These are phyloP conservation scores for Ailanthus altissimus DNA, from an alignment of 345 rosid species.

Conservation along the genomic window DNA sequence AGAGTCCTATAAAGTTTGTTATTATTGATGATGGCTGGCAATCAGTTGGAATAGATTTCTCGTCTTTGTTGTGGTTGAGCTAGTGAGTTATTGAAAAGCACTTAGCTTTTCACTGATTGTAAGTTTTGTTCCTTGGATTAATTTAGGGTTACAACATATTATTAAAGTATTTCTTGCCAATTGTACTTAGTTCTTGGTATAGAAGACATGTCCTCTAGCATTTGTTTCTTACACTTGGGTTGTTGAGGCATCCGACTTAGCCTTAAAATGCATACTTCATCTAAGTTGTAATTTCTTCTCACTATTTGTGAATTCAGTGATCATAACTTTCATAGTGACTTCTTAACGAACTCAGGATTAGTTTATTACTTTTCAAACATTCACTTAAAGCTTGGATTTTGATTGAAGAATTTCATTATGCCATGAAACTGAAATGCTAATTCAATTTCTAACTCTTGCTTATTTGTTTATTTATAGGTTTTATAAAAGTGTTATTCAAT, in stretches of 20 bases:
- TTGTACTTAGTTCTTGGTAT: not conserved
- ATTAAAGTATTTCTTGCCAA: not conserved
- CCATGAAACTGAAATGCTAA: not conserved
- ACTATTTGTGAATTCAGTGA: not conserved
- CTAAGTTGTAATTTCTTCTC: not conserved
- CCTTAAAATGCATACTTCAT: not conserved
- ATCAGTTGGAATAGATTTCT: constrained; percentile 61
- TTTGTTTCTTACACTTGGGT: not conserved
- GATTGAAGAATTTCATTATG: not conserved
- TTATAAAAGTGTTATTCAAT: constrained; percentile 64
- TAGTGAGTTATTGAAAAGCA: too few relatives aligned
- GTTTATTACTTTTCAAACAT: not conserved
- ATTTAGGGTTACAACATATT: not conserved
- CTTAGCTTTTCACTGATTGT: too few relatives aligned
- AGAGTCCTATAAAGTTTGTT: constrained; percentile 60
- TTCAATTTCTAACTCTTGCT: constrained; percentile 14
- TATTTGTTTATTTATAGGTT: constrained; percentile 52
- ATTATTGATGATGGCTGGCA: constrained; percentile 78
- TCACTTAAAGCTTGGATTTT: not conserved
- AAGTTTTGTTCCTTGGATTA: too few relatives aligned
- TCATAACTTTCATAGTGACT: not conserved
- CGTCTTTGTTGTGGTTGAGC: too few relatives aligned
- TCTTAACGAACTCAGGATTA: not conserved
- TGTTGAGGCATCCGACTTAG: not conserved
- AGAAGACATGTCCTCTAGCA: not conserved